Evolutionary conservation across 169 alveolate genomes (phyloP), one percentile per base, ranked within the genome.

Genomic region (Eimeria nieschulzi): DNA sequence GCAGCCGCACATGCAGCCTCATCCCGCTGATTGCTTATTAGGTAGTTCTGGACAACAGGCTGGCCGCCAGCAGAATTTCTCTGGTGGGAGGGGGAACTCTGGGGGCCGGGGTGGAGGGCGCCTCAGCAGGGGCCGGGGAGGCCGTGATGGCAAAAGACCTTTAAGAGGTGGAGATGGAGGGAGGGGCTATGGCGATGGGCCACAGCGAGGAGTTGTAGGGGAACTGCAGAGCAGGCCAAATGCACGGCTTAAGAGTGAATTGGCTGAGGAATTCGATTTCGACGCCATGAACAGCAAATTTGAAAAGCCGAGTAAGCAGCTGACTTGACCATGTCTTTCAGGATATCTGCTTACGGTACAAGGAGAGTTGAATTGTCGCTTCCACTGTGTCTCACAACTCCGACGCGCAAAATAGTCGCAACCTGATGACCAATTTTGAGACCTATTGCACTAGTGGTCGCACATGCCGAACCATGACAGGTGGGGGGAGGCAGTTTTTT

Each of bases 201-300:
- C 72, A 54, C 92, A 91, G 55, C 87, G 87, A 7, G 25, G 56
- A 8, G 75, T 56, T 68, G 80, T 91, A 23, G 94, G 94, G 26
- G 94, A 91, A 61, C 91, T 91, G n/a, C 75, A 70, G 71, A 61
- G 91, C 71, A 64, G 70, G 19, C 87, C 85, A 56, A 91, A 91
- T 64, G 76, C 86, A 7, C 91, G 66, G 71, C 91, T 84, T n/a
- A 80, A 80, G 87, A 68, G 83, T 68, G 94, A 91, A 68, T 53
- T 72, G 12, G 86, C 80, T 15, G 87, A 83, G 75, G 94, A 91
- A 76, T 80, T 80, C 64, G 94, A 91, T 51, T 84, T 91, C 54
- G 85, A 71, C 15, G 64, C 78, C 12, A 71, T 72, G 87, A 87
- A 87, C 86, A 71, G 79, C 59, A 80, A 87, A n/a, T 87, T 87